Evolutionary conservation across 1,284 basidiomycete species (phyloP).

Genomic region (Leccinum huronense): DNA sequence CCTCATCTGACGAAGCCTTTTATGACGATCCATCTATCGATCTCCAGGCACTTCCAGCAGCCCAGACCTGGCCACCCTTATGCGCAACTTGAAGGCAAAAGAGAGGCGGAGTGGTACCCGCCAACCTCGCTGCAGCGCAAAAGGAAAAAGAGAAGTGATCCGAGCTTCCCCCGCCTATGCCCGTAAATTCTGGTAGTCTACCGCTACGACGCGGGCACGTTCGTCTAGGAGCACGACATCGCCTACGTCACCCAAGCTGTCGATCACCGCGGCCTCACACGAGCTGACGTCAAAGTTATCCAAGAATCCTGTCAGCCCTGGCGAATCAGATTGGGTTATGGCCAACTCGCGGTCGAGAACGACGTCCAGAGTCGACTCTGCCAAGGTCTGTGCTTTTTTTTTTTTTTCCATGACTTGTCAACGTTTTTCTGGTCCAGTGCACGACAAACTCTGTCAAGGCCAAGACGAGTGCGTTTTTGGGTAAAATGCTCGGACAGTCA

Average conservation of each 20-base stretch:
- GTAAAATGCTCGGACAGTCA: conserved; percentile 69
- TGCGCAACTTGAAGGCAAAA: conserved; percentile 79
- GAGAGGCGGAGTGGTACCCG: conserved; percentile 48
- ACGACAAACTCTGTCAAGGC: conserved; percentile 64
- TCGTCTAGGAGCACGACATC: conserved; percentile 37
- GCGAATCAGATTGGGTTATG: conserved; percentile 53
- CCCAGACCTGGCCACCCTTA: conserved; percentile 81
- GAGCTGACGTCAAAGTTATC: conserved; percentile 26
- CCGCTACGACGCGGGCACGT: conserved; percentile 30
- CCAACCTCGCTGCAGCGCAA: conserved; percentile 30
- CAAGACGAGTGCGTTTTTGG: conserved; percentile 74
- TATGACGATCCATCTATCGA: conserved; percentile 81
- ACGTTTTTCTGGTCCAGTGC: conserved; percentile 34
- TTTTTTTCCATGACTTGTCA: conserved; percentile 1
- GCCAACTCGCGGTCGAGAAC: conserved; percentile 42
- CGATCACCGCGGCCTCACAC: conserved; percentile 29
- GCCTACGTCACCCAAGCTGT: conserved; percentile 28
- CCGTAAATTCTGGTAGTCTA: conserved; percentile 22
- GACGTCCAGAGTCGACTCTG: conserved; percentile 43
- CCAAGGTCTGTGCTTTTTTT: conserved; percentile 42
- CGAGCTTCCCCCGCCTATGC: conserved; percentile 51
- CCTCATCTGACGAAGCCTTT: conserved; percentile 55
- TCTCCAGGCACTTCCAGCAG: conserved; percentile 85
- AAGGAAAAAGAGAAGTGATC: conserved; percentile 43
- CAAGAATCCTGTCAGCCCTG: conserved; percentile 32